Conservation (phyloP, 2,329 filamentous ascomycete genomes). For the Gyromitra esculenta region DNA sequence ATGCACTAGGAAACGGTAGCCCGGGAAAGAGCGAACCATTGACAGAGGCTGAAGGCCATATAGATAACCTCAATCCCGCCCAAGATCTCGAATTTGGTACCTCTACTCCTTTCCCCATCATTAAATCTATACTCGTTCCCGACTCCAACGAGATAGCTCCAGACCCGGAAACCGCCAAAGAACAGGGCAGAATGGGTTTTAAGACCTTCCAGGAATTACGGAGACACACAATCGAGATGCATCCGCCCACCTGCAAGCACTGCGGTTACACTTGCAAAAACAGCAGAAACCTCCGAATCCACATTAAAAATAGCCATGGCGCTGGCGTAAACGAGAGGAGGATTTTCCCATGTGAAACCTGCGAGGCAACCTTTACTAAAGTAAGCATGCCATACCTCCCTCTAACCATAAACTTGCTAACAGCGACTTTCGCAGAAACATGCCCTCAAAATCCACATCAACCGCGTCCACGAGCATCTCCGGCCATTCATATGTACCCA, state of each 20-base stretch:
- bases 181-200: slow-evolving; percentile 46
- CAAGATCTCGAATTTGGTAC: slow-evolving; percentile 11
- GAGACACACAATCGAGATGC: slow-evolving; percentile 46
- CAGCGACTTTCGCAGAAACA: slow-evolving; percentile 20
- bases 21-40: neutral
- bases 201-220: slow-evolving; percentile 51
- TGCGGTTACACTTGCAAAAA: slow-evolving; percentile 49
- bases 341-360: slow-evolving; percentile 42
- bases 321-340: slow-evolving; percentile 44
- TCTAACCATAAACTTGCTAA: neutral
- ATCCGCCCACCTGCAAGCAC: slow-evolving; percentile 52
- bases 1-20: neutral
- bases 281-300: slow-evolving; percentile 43
- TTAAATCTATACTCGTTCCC: slow-evolving; percentile 24
- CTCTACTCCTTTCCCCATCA: slow-evolving; percentile 38
- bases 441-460: slow-evolving; percentile 49
- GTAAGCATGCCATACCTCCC: neutral
- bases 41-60: neutral
- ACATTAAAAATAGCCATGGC: slow-evolving; percentile 54
- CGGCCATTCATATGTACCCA: slow-evolving; percentile 51
- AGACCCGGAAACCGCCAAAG: slow-evolving; percentile 6
- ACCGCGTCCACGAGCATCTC: slow-evolving; percentile 50
- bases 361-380: slow-evolving; percentile 50
- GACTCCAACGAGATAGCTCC: neutral
- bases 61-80: neutral